A percentile compares a stretch with the other conserved stretches of the same genome.
Evolutionary conservation across 768 basidiomycete genomes (phyloP).

Genomic region (Auriculariales sp.): DNA sequence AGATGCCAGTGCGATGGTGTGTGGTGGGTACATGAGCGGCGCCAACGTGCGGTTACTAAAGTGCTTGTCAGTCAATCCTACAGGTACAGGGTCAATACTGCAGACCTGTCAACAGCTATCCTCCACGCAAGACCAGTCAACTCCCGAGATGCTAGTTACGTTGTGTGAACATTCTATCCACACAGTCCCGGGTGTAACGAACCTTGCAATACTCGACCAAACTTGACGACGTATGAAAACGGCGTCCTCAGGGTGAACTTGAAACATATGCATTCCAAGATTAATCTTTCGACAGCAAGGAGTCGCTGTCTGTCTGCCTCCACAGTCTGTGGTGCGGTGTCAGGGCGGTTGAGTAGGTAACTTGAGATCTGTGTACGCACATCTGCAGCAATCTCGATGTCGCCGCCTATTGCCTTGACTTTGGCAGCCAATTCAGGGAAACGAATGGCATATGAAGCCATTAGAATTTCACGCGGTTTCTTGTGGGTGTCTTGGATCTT

Average conservation of each 20-base stretch:
- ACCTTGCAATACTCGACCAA: constrained; percentile 61
- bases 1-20: constrained; percentile 73
- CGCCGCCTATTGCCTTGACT: constrained; percentile 67
- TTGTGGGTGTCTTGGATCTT: constrained; percentile 99
- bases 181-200: constrained; percentile 7
- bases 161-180: neutral
- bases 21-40: constrained; percentile 82
- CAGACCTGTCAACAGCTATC: constrained; percentile 73
- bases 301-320: constrained; percentile 78
- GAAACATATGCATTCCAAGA: constrained; percentile 92
- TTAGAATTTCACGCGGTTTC: constrained; percentile 88
- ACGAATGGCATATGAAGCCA: constrained; percentile 72
- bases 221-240: constrained; percentile 84
- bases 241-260: constrained; percentile 81
- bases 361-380: constrained; percentile 23
- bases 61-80: neutral
- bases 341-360: constrained; percentile 4
- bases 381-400: constrained; percentile 71
- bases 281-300: constrained; percentile 75
- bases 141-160: constrained; percentile 48
- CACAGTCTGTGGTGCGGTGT: constrained; percentile 44
- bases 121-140: constrained; percentile 82
- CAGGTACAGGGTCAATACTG: neutral
- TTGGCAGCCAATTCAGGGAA: constrained; percentile 82
- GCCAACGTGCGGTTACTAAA: constrained; percentile 71